phyloP scores from a whole-genome alignment of 1,284 basidiomycete species.

The Cystobasidium pallidum region DNA sequence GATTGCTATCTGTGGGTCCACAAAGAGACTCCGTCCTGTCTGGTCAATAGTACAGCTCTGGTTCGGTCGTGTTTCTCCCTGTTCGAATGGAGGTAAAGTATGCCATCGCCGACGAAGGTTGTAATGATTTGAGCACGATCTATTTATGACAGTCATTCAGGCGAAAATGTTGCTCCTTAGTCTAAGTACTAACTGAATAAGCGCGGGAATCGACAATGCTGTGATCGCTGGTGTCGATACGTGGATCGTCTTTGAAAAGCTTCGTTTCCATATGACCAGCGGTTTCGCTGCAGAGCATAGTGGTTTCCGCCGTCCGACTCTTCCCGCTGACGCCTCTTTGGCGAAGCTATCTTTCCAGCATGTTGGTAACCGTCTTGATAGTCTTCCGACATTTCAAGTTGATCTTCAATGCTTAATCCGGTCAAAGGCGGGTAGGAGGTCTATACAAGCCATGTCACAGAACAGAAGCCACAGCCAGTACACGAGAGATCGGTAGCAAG shows the following conservation, averaged over 20 bases:
- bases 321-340: slow-evolving; percentile 54
- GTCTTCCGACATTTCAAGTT: no score
- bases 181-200: slow-evolving; percentile 59
- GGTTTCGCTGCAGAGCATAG: no score
- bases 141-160: slow-evolving; percentile 1
- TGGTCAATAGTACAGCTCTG: slow-evolving; percentile 59
- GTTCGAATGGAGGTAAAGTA: slow-evolving; percentile 64
- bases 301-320: no score
- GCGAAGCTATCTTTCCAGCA: no score
- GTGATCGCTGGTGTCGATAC: slow-evolving; percentile 54
- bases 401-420: no score
- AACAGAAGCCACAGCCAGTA: no score
- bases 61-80: slow-evolving; percentile 56
- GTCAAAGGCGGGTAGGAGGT: no score
- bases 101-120: slow-evolving; percentile 57
- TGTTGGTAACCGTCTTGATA: no score
- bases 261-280: slow-evolving; percentile 65
- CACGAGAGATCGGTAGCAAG: no score
- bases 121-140: slow-evolving; percentile 40
- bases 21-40: slow-evolving; percentile 57
- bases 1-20: slow-evolving; percentile 58
- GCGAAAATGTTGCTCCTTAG: not conserved
- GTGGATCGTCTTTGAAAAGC: slow-evolving; percentile 60
- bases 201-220: slow-evolving; percentile 59
- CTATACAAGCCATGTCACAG: no score